Percentiles rank a stretch among this genome's conserved stretches.
These are phyloP conservation scores for Trichoderma lentiforme DNA, from an alignment of 2,329 filamentous ascomycete genomes.

Conservation along the genomic window DNA sequence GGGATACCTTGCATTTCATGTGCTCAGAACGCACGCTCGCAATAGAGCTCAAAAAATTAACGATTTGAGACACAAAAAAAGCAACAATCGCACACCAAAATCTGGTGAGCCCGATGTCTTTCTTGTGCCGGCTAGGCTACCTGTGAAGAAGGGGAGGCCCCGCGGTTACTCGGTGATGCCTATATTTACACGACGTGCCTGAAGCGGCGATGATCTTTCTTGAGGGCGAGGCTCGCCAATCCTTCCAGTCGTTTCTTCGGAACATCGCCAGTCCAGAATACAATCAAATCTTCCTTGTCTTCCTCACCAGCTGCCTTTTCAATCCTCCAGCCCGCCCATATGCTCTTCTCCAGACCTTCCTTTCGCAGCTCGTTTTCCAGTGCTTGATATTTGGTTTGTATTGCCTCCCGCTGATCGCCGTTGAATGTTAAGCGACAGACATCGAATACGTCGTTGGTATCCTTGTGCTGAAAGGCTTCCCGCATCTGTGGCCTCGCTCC, in stretches of 20 bases:
- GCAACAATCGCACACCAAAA: neutral
- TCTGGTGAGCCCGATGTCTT: neutral
- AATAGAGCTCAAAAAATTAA: constrained; percentile 37
- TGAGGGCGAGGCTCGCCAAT: constrained; percentile 24
- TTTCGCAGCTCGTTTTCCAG: constrained; percentile 32
- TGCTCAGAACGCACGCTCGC: constrained; percentile 38
- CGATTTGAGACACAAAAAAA: constrained; percentile 32
- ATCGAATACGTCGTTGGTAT: constrained; percentile 29
- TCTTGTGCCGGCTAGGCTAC: neutral
- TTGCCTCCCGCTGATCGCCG: constrained; percentile 30
- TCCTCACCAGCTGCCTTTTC: constrained; percentile 35
- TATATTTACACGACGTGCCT: constrained; percentile 25
- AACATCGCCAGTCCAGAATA: constrained; percentile 39
- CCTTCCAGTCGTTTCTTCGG: constrained; percentile 32
- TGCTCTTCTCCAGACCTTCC: constrained; percentile 29
- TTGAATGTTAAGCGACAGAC: constrained; percentile 36
- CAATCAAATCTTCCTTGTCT: constrained; percentile 38
- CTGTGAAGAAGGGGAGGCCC: neutral
- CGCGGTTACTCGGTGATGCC: neutral
- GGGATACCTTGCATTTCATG: constrained; percentile 53
- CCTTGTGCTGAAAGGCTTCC: constrained; percentile 26
- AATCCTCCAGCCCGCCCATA: constrained; percentile 42
- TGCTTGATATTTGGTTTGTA: constrained; percentile 34
- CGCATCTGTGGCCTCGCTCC: constrained; percentile 26
- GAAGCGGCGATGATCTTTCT: constrained; percentile 25